Conservation (phyloP, 345 rosid genomes). For the Bruguiera gymnorhiza region DNA sequence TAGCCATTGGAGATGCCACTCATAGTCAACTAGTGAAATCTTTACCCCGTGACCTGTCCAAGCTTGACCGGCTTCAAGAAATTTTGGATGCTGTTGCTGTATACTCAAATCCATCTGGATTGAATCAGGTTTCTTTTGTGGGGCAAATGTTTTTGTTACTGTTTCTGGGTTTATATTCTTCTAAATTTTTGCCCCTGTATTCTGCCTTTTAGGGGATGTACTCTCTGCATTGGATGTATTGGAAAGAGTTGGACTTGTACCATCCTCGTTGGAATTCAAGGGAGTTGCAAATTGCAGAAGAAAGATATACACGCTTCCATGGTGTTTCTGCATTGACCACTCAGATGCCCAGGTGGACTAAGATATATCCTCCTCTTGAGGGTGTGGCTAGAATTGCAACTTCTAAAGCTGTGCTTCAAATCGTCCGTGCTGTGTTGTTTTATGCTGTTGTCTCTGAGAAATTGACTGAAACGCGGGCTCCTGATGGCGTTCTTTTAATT, state of each 20-base stretch:
- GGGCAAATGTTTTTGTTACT: slow-evolving; percentile 16
- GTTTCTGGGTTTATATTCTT: slow-evolving; percentile 15
- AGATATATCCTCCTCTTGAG: slow-evolving; percentile 69
- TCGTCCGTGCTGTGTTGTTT: slow-evolving; percentile 66
- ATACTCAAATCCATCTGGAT: slow-evolving; percentile 78
- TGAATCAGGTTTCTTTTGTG: slow-evolving; percentile 70
- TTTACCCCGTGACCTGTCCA: slow-evolving; percentile 81
- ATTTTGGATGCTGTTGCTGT: slow-evolving; percentile 67
- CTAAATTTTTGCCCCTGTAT: background rate
- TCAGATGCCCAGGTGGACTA: slow-evolving; percentile 86
- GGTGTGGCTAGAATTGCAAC: slow-evolving; percentile 70
- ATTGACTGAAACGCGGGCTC: slow-evolving; percentile 62
- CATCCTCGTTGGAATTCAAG: slow-evolving; percentile 87
- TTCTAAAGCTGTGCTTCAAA: slow-evolving; percentile 59
- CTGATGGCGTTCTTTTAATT: slow-evolving; percentile 64
- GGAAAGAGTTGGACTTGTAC: slow-evolving; percentile 95
- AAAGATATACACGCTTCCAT: slow-evolving; percentile 74
- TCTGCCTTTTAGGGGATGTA: slow-evolving; percentile 66
- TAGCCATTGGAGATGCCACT: slow-evolving; percentile 89
- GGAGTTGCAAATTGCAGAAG: slow-evolving; percentile 93
- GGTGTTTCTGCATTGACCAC: slow-evolving; percentile 66
- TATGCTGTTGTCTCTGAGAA: slow-evolving; percentile 69
- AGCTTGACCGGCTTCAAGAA: slow-evolving; percentile 69
- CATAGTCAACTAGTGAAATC: slow-evolving; percentile 84
- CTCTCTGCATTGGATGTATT: slow-evolving; percentile 62